These are phyloP conservation scores for Adansonia digitata DNA, from an alignment of 345 rosid genomes.

Conservation along the genomic window DNA sequence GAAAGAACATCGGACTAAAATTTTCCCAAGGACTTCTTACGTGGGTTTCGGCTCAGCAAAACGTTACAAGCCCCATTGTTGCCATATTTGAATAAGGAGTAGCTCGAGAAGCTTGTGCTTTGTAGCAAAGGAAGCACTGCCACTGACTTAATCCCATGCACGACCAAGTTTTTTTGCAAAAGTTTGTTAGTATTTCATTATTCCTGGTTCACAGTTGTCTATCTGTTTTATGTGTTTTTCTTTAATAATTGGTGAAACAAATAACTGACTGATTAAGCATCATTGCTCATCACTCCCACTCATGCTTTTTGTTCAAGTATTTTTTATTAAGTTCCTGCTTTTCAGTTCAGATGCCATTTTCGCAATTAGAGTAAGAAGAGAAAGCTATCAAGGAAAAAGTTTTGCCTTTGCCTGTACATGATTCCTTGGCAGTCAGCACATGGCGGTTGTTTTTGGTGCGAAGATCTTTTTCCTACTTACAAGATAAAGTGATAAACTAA, in stretches of 20 bases:
- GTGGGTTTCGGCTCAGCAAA: conserved; percentile 23
- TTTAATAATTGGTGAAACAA: not conserved
- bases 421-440: no score
- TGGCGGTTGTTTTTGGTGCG: no score
- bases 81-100: not conserved
- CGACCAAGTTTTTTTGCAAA: not conserved
- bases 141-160: not conserved
- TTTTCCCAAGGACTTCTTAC: conserved; percentile 23
- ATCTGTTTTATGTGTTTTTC: not conserved
- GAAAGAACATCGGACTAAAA: not conserved
- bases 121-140: not conserved
- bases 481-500: no score
- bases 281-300: not conserved
- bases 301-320: no score
- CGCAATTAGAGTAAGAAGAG: no score
- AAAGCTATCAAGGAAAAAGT: no score
- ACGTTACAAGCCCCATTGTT: conserved; percentile 20
- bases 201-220: not conserved
- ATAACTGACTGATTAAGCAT: not conserved
- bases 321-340: no score
- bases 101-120: not conserved
- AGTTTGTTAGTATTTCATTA: not conserved
- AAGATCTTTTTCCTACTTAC: no score
- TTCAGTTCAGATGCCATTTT: no score
- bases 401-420: no score